Evolutionary conservation across 306 rosid species (phyloP).

Genomic region (Ceratonia siliqua): DNA sequence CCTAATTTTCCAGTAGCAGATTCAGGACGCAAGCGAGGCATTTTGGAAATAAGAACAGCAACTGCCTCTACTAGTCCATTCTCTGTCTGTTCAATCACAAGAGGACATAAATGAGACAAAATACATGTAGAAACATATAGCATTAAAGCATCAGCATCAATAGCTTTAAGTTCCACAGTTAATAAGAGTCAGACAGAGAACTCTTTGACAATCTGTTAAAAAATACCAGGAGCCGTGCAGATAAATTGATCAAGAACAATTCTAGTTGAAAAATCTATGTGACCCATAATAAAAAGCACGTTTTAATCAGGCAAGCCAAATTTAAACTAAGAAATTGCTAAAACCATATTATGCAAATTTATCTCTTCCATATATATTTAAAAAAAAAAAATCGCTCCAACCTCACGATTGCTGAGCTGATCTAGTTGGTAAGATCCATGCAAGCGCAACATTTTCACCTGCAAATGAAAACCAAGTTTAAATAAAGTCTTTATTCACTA

Average conservation of each 20-base stretch:
- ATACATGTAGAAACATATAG: not conserved
- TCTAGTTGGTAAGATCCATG: constrained; percentile 89
- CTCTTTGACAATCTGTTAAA: not conserved
- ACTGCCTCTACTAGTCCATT: constrained; percentile 95
- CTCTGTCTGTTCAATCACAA: constrained; percentile 60
- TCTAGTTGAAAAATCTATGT: not conserved
- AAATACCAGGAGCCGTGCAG: not conserved
- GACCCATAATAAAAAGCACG: not conserved
- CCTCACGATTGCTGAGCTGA: constrained; percentile 90
- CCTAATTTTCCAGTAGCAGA: constrained; percentile 67
- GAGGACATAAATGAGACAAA: constrained; percentile 35
- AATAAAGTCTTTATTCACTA: constrained; percentile 22
- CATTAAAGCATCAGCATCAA: constrained; percentile 23
- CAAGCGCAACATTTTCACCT: constrained; percentile 88
- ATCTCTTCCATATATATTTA: constrained; percentile 19
- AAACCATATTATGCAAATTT: constrained; percentile 20
- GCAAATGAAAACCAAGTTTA: constrained; percentile 42
- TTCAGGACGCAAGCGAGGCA: constrained; percentile 78
- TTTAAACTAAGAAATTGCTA: constrained; percentile 15
- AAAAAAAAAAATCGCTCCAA: constrained; percentile 51
- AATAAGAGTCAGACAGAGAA: not conserved
- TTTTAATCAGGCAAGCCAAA: not conserved
- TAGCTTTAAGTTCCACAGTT: constrained; percentile 3
- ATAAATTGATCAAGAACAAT: not conserved
- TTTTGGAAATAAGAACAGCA: constrained; percentile 82